Conservation (phyloP, 176 grass and related monocot species). For the Triticum dicoccoides region DNA sequence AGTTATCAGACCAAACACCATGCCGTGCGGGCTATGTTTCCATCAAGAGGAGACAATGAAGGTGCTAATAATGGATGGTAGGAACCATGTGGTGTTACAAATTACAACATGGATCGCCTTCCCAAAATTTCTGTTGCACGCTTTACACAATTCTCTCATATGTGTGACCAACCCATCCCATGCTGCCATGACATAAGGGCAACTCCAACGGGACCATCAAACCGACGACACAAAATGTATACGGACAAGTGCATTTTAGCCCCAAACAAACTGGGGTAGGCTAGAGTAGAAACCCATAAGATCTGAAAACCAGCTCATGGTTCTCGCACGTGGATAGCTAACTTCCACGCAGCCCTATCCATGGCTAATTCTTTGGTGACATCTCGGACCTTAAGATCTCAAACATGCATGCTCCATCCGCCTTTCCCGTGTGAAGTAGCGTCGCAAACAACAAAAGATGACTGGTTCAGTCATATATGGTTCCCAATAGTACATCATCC, state of each 20-base stretch:
- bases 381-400: too few relatives aligned
- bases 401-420: neutral
- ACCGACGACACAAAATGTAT: too few relatives aligned
- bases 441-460: constrained; percentile 2
- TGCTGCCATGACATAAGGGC: too few relatives aligned
- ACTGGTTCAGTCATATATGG: neutral
- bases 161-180: neutral
- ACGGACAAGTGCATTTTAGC: too few relatives aligned
- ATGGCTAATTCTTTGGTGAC: too few relatives aligned
- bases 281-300: too few relatives aligned
- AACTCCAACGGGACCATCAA: too few relatives aligned
- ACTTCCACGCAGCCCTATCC: too few relatives aligned
- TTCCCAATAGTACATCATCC: neutral
- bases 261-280: too few relatives aligned
- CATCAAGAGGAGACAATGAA: neutral
- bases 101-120: neutral
- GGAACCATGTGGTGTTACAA: neutral
- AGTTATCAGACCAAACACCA: neutral
- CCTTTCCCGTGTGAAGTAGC: neutral
- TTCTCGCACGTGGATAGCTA: too few relatives aligned
- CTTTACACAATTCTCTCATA: neutral
- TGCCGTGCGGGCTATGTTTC: neutral
- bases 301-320: too few relatives aligned
- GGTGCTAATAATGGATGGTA: neutral
- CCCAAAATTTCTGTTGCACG: neutral